phyloP scores from a whole-genome alignment of 2,329 filamentous ascomycete species.

The Colletotrichum liaoningense region DNA sequence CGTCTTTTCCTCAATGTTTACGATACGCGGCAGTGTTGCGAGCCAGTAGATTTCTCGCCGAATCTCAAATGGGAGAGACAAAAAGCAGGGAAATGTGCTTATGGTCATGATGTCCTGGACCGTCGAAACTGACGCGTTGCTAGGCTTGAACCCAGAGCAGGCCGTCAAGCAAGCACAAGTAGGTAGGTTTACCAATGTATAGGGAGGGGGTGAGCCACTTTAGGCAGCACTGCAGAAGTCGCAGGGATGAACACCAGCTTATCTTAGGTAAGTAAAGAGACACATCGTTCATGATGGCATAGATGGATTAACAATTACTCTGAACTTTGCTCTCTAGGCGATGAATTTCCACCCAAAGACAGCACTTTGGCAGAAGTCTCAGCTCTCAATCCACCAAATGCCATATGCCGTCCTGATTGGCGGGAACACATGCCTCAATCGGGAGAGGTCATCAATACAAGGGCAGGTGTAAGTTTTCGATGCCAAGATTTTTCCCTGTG shows the following conservation, averaged over 20 bases:
- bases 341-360: neutral
- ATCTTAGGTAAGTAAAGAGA: too few species aligned
- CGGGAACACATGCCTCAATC: too few species aligned
- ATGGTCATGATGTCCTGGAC: neutral
- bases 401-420: too few species aligned
- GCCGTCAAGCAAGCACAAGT: neutral
- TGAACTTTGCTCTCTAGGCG: neutral
- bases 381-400: too few species aligned
- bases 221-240: neutral
- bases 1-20: neutral
- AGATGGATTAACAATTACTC: too few species aligned
- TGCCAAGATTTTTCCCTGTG: too few species aligned
- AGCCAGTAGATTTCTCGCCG: neutral
- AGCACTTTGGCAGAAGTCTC: too few species aligned
- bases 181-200: neutral
- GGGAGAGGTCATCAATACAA: too few species aligned
- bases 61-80: neutral
- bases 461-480: too few species aligned
- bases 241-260: neutral
- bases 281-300: too few species aligned
- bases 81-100: neutral
- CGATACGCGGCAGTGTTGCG: neutral
- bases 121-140: fast-evolving
- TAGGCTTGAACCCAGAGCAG: too few species aligned
- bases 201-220: neutral